Evolutionary conservation across 2,329 filamentous ascomycete genomes (phyloP).

Genomic region (Thelonectria discophora): DNA sequence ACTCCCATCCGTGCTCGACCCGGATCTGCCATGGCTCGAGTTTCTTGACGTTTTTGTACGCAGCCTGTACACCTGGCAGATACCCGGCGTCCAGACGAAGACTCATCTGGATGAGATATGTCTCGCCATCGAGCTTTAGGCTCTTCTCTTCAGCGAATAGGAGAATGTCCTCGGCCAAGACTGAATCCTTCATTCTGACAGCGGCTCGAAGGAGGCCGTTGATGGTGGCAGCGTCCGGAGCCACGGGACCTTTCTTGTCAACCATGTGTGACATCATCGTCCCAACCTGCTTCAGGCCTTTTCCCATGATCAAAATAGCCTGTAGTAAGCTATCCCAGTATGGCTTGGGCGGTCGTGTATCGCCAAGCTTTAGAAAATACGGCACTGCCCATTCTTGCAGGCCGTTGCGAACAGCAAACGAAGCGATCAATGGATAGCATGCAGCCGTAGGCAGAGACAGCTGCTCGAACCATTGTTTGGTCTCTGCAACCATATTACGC

Average conservation of each 20-base stretch:
- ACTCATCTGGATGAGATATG: conserved; percentile 77
- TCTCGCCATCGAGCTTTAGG: conserved; percentile 73
- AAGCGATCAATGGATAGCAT: conserved; percentile 45
- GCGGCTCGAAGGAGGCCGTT: conserved; percentile 80
- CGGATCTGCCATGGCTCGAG: conserved; percentile 50
- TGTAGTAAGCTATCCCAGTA: conserved; percentile 79
- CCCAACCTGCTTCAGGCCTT: conserved; percentile 62
- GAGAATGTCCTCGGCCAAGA: conserved; percentile 78
- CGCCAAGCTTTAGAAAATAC: conserved; percentile 64
- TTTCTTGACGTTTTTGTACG: conserved; percentile 62
- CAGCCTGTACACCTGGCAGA: conserved; percentile 71
- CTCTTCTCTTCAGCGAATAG: conserved; percentile 70
- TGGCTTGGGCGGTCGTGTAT: conserved; percentile 58
- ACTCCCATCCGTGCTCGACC: conserved; percentile 58
- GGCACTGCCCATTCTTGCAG: conserved; percentile 69
- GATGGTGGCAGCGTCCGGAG: conserved; percentile 75
- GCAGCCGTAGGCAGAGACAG: conserved; percentile 50
- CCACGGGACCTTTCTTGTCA: conserved; percentile 58
- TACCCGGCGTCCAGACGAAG: conserved; percentile 79
- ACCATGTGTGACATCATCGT: conserved; percentile 78
- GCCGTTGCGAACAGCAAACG: conserved; percentile 66
- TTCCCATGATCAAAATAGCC: conserved; percentile 74
- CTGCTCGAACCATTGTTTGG: conserved; percentile 73
- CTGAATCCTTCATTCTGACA: conserved; percentile 72
- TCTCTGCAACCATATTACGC: conserved; percentile 65